Evolutionary conservation across 495 filamentous ascomycete species (phyloP).

Genomic region (Evernia prunastri): DNA sequence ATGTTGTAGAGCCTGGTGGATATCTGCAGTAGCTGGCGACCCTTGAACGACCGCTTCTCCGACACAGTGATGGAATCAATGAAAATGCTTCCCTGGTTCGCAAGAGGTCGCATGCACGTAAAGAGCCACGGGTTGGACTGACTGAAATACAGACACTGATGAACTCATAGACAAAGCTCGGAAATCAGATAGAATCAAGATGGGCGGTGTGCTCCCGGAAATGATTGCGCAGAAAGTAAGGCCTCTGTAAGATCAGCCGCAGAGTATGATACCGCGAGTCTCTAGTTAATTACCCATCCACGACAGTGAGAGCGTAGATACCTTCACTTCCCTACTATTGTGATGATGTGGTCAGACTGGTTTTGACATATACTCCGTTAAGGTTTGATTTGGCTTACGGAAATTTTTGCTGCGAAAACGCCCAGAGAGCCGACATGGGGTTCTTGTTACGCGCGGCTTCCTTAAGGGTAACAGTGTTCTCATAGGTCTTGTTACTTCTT

Average conservation of each 20-base stretch:
- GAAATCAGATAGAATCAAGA: background rate
- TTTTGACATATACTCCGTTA: no score
- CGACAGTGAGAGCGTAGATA: no score
- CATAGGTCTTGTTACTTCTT: background rate
- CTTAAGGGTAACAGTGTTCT: background rate
- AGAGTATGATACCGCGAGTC: no score
- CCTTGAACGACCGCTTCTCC: background rate
- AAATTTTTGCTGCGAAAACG: background rate
- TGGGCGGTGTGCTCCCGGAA: background rate
- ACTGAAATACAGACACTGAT: background rate
- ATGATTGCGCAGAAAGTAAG: background rate
- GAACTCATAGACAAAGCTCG: background rate
- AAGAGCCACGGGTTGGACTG: background rate
- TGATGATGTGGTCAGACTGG: no score
- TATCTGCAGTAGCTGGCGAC: slow-evolving; percentile 5
- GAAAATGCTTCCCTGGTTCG: background rate
- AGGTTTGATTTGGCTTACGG: no score
- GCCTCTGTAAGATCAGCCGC: no score
- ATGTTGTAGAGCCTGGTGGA: slow-evolving; percentile 9
- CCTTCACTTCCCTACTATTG: no score
- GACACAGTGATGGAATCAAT: background rate
- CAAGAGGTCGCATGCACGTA: background rate
- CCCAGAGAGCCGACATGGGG: background rate
- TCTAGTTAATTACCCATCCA: no score
- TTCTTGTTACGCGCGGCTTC: background rate